A percentile compares a stretch with the other conserved stretches of the same genome.
Conservation (phyloP, 306 rosid species). For the Quercus robur region DNA sequence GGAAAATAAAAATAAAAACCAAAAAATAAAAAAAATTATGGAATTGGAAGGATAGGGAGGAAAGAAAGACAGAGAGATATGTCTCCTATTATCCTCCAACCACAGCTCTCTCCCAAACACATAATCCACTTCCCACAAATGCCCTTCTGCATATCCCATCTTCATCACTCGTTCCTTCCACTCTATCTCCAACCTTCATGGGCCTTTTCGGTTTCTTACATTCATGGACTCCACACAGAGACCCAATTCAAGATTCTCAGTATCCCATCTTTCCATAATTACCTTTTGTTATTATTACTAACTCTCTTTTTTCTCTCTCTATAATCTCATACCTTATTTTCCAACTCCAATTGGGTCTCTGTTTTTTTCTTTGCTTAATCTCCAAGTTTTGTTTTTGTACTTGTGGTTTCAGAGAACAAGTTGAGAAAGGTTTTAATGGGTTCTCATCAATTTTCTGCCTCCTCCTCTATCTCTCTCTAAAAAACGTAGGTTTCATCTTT, state of each 20-base stretch:
- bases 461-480: neutral
- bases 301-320: neutral
- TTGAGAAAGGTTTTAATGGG: neutral
- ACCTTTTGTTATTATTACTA: neutral
- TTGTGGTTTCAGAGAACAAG: neutral
- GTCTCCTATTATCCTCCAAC: conserved; percentile 37
- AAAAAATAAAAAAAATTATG: neutral
- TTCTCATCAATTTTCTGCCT: neutral
- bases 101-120: conserved; percentile 20
- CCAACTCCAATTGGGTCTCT: neutral
- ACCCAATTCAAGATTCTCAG: conserved; percentile 6
- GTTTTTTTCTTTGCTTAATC: neutral
- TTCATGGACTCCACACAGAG: conserved; percentile 1
- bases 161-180: conserved; percentile 19
- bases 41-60: conserved; percentile 14
- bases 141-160: conserved; percentile 39
- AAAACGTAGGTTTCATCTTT: neutral
- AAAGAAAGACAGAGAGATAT: conserved; percentile 15
- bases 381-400: neutral
- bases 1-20: neutral
- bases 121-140: conserved; percentile 29
- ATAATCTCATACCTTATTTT: neutral
- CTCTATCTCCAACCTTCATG: conserved; percentile 30
- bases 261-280: neutral
- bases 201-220: conserved; percentile 35